A percentile compares a stretch with the other conserved stretches of the same genome.
These are phyloP conservation scores for Candida nemodendra DNA, from an alignment of 805 yeast genomes.

Conservation along the genomic window DNA sequence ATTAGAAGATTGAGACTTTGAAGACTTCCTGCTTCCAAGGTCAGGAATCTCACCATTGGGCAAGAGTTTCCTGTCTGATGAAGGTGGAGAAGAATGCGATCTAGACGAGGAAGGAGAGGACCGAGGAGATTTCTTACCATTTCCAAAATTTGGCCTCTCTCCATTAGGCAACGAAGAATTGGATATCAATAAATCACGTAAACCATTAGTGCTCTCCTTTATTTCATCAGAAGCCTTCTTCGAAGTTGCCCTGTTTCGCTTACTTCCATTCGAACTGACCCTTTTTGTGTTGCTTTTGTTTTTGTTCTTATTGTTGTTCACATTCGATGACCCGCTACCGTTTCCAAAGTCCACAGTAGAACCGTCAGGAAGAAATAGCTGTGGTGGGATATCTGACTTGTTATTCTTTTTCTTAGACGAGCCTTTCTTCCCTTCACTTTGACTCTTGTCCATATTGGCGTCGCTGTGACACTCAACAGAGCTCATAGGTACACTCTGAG, in stretches of 20 bases:
- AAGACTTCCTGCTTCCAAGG: background rate
- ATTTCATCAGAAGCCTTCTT: conserved; percentile 22
- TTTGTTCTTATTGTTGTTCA: conserved; percentile 13
- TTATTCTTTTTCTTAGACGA: conserved; percentile 37
- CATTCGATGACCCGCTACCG: conserved; percentile 9
- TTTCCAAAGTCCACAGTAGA: conserved; percentile 28
- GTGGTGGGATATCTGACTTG: conserved; percentile 29
- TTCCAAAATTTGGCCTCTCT: conserved; percentile 21
- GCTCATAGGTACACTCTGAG: conserved; percentile 22
- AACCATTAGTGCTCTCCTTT: conserved; percentile 20
- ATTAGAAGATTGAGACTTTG: background rate
- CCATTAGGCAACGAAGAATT: conserved; percentile 22
- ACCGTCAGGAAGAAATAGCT: conserved; percentile 32
- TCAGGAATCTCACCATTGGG: conserved; percentile 7
- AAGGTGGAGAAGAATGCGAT: conserved; percentile 2
- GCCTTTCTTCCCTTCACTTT: conserved; percentile 4
- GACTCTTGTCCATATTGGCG: conserved; percentile 4
- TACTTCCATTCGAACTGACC: conserved; percentile 10
- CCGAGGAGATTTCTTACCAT: background rate
- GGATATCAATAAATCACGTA: conserved; percentile 21
- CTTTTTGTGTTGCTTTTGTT: conserved; percentile 10
- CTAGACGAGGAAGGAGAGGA: conserved; percentile 7
- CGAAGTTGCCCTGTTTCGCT: conserved; percentile 15
- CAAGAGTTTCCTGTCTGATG: conserved; percentile 1
- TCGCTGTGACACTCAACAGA: conserved; percentile 6